phyloP scores from a whole-genome alignment of 495 filamentous ascomycete species.

The Hypoxylon crocopeplum region DNA sequence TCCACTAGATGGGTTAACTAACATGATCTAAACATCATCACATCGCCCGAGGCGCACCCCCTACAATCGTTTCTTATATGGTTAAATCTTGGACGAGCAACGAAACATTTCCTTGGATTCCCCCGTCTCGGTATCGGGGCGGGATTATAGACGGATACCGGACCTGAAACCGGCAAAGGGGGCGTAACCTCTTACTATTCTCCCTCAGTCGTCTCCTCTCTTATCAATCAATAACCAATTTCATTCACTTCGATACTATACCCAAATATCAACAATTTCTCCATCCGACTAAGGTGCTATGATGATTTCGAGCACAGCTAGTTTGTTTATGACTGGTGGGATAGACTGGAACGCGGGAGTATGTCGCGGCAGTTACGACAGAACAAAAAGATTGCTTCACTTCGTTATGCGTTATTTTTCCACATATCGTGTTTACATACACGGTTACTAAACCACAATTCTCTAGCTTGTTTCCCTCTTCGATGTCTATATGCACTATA shows the following conservation, averaged over 20 bases:
- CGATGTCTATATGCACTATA: conserved; percentile 31
- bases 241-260: conserved; percentile 28
- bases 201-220: conserved; percentile 13
- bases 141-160: conserved; percentile 29
- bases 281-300: conserved; percentile 21
- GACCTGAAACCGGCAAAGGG: conserved; percentile 2
- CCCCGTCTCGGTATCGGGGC: neutral
- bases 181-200: conserved; percentile 1
- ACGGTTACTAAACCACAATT: conserved; percentile 9
- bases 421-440: conserved; percentile 17
- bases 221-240: conserved; percentile 11
- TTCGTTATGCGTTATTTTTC: conserved; percentile 30
- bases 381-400: conserved; percentile 32
- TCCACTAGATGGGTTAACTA: conserved; percentile 44
- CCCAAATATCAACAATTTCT: conserved; percentile 24
- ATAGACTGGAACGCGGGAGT: conserved; percentile 33
- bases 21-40: conserved; percentile 51
- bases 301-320: conserved; percentile 27
- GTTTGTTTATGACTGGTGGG: conserved; percentile 33
- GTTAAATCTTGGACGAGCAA: conserved; percentile 26
- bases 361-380: conserved; percentile 28
- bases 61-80: conserved; percentile 12
- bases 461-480: conserved; percentile 21
- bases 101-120: conserved; percentile 23
- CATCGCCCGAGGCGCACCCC: neutral